These are phyloP conservation scores for Trichosphaerium sp. DNA, from an alignment of 78 protist species.

Conservation along the genomic window DNA sequence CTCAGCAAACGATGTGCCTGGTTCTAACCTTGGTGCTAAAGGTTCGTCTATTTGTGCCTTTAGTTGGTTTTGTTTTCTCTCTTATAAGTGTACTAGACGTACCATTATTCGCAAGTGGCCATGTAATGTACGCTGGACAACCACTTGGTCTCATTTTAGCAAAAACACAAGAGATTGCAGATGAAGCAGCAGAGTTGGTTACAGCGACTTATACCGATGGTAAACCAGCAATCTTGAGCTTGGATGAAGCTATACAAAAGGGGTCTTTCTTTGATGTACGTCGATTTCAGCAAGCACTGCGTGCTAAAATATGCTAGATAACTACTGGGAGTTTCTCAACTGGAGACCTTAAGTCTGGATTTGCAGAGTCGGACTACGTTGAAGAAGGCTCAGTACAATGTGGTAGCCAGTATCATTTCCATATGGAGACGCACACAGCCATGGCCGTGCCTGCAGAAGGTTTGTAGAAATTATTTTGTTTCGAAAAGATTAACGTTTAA, in stretches of 20 bases:
- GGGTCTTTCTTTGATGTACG: too few relatives aligned
- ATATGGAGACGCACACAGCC: too few relatives aligned
- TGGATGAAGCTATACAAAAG: background rate
- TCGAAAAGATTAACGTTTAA: too few relatives aligned
- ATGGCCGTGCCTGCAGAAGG: too few relatives aligned
- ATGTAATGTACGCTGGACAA: conserved; percentile 16
- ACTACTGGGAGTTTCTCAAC: too few relatives aligned
- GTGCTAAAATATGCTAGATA: too few relatives aligned
- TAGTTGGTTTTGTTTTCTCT: background rate
- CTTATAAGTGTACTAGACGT: background rate
- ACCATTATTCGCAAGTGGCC: conserved; percentile 3
- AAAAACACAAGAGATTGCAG: conserved; percentile 7
- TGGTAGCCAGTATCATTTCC: too few relatives aligned
- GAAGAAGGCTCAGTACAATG: background rate
- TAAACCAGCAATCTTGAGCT: background rate
- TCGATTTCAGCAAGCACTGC: too few relatives aligned
- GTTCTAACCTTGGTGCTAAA: too few relatives aligned
- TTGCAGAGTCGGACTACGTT: background rate
- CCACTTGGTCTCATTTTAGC: conserved; percentile 28
- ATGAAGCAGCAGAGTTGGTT: conserved; percentile 1
- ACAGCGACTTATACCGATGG: background rate
- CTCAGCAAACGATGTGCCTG: conserved; percentile 5
- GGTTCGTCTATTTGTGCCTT: too few relatives aligned
- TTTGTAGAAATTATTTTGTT: too few relatives aligned
- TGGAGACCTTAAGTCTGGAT: too few relatives aligned